Base-by-base conservation (phyloP, 495 filamentous ascomycete species). In the Penicillium chermesinum region DNA sequence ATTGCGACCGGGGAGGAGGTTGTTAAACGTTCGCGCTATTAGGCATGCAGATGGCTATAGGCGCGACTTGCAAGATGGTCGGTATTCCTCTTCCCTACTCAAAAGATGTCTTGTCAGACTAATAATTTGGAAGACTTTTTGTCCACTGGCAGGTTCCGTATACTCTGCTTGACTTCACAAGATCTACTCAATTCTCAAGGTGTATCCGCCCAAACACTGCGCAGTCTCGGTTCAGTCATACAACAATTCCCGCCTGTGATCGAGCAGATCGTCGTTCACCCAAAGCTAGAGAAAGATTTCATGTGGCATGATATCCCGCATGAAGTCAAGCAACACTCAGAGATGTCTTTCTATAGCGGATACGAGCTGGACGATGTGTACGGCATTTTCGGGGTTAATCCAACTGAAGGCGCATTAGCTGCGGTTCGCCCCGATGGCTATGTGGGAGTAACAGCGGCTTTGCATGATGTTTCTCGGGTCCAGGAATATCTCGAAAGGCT, bases 361-460 rank as follows among this genome's bases (percentile, higher is more conserved):
- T 71, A 75, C 30, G 82, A 81, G 54, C 72, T 87, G 10, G 86
- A 79, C 60, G 82, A 81, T 46, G 83, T 83, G 1, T 88, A 88
- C 57, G 66, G 69, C 16, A 75, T 70, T 2, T 85, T 80, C 43
- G 87, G 82, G 0, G 75, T 89, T 8, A 72, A 86, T 57, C 59
- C 54, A 19, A 69, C 76, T 36, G 63, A 60, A 15, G 86, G 86
- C 0, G 82, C 79, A 42, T 56, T 85, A 7, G 82, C 86, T 6
- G 70, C 84, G 19, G 47, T 76, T 0, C 58, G 84, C 17, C 86
- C 85, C 0, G 86, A 88, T 71, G 78, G 82, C 48, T 83, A 88
- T 65, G 73, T 87, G 34, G 77, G 78, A 2, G 74, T 69, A 58
- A 63, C 85, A 27, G 78, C 78, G 1, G 74, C 72, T 10, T 48